Percentiles rank a stretch among this genome's conserved stretches.
These are phyloP conservation scores for Tricholoma sp. DNA, from an alignment of 768 basidiomycete genomes.

Conservation along the genomic window DNA sequence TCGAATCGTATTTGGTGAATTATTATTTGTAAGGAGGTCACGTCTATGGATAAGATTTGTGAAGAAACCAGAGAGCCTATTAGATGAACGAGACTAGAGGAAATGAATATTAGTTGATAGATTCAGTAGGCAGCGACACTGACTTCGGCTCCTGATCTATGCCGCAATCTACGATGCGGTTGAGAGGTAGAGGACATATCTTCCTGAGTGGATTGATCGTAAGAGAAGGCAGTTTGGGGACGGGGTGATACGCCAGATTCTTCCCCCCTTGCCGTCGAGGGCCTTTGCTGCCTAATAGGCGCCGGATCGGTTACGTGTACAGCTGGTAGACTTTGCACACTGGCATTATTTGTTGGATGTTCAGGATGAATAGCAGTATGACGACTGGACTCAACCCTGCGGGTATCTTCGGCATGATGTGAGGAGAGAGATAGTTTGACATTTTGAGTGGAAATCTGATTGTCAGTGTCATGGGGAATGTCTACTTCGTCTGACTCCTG, in stretches of 20 bases:
- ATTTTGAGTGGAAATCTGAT: constrained; percentile 15
- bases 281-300: constrained; percentile 20
- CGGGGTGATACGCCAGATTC: constrained; percentile 7
- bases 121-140: constrained; percentile 15
- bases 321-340: constrained; percentile 56
- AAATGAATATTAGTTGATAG: constrained; percentile 1
- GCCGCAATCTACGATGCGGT: constrained; percentile 36
- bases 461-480: constrained; percentile 14
- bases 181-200: constrained; percentile 21
- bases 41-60: constrained; percentile 72
- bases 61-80: constrained; percentile 83
- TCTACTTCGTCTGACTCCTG: constrained; percentile 19
- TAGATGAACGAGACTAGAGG: constrained; percentile 43
- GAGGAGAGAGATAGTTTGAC: constrained; percentile 22
- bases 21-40: constrained; percentile 32
- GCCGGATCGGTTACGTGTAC: constrained; percentile 43
- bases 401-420: constrained; percentile 18
- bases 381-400: constrained; percentile 22
- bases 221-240: constrained; percentile 23
- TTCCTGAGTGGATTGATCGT: constrained; percentile 23
- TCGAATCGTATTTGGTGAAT: constrained; percentile 26
- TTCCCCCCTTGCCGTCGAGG: constrained; percentile 27
- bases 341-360: constrained; percentile 43
- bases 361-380: constrained; percentile 34
- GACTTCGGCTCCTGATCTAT: constrained; percentile 60